Conservation (phyloP, 305 asterid species). For the Fraxinus velutina region DNA sequence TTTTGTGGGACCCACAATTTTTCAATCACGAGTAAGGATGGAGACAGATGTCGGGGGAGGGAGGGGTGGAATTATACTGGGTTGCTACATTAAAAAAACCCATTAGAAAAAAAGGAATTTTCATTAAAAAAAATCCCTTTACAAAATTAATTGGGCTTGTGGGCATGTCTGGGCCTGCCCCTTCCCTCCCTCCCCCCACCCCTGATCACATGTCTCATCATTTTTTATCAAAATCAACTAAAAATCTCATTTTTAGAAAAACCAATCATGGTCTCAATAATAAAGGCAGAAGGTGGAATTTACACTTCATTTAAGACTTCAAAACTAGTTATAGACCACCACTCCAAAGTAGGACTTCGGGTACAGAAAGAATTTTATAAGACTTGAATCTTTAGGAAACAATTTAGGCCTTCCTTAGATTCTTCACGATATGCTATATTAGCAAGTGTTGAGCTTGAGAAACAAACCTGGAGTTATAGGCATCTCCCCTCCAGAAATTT, state of each 20-base stretch:
- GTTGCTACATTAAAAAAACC: background rate
- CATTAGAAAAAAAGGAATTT: background rate
- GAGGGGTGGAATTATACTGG: background rate
- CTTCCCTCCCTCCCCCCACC: background rate
- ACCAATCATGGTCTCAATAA: background rate
- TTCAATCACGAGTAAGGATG: background rate
- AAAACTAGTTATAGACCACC: constrained; percentile 5
- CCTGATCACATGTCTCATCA: background rate
- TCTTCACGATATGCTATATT: background rate
- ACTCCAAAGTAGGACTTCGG: background rate
- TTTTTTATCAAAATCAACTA: background rate
- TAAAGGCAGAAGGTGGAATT: background rate
- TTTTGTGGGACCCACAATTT: background rate
- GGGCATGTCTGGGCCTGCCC: background rate
- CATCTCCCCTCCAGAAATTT: constrained; percentile 32
- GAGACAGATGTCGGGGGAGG: background rate
- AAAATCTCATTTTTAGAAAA: background rate
- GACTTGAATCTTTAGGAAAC: background rate
- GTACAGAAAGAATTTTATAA: constrained; percentile 1
- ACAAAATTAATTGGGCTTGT: background rate
- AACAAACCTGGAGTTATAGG: constrained; percentile 48
- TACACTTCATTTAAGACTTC: background rate
- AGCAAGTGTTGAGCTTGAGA: constrained; percentile 20
- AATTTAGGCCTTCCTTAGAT: background rate
- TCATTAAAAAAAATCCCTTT: background rate